These are phyloP conservation scores for Chlorophyllum brunneum DNA, from an alignment of 768 basidiomycete species.

Conservation along the genomic window DNA sequence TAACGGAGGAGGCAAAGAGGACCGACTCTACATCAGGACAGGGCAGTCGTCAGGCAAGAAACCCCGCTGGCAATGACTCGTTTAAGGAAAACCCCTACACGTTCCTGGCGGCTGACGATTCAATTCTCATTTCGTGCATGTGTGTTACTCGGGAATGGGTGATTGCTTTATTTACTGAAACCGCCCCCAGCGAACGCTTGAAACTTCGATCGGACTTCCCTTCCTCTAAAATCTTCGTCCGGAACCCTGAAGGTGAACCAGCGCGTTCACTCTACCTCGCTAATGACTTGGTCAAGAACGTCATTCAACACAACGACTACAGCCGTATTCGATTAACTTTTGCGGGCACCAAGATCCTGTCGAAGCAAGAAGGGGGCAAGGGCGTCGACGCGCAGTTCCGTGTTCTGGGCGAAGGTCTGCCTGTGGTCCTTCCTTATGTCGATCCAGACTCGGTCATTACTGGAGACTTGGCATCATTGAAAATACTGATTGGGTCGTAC, in stretches of 20 bases:
- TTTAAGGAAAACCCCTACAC: slow-evolving; percentile 94
- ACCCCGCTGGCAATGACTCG: slow-evolving; percentile 25
- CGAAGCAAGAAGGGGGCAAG: slow-evolving; percentile 78
- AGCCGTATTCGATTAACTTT: slow-evolving; percentile 81
- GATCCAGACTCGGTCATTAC: slow-evolving; percentile 58
- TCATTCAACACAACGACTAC: slow-evolving; percentile 81
- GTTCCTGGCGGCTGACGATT: slow-evolving; percentile 68
- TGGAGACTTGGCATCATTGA: slow-evolving; percentile 53
- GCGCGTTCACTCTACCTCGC: slow-evolving; percentile 84
- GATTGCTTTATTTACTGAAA: neutral
- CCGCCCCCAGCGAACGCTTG: slow-evolving; percentile 57
- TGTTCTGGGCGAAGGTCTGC: slow-evolving; percentile 80
- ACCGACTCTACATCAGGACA: slow-evolving; percentile 12
- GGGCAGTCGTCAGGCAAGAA: slow-evolving; percentile 18
- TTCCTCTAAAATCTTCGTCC: slow-evolving; percentile 71
- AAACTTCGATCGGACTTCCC: slow-evolving; percentile 73
- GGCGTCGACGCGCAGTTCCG: slow-evolving; percentile 63
- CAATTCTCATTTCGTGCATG: slow-evolving; percentile 70
- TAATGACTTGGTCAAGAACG: slow-evolving; percentile 78
- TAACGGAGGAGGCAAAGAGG: neutral
- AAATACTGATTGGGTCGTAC: slow-evolving; percentile 67
- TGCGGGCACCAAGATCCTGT: slow-evolving; percentile 92
- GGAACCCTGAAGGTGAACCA: slow-evolving; percentile 72
- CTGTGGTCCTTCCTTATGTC: slow-evolving; percentile 80
- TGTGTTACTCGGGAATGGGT: slow-evolving; percentile 33